A percentile compares a stretch with the other conserved stretches of the same genome.
Evolutionary conservation across 257 asterid genomes (phyloP).

Genomic region (Solanum sejunctum): DNA sequence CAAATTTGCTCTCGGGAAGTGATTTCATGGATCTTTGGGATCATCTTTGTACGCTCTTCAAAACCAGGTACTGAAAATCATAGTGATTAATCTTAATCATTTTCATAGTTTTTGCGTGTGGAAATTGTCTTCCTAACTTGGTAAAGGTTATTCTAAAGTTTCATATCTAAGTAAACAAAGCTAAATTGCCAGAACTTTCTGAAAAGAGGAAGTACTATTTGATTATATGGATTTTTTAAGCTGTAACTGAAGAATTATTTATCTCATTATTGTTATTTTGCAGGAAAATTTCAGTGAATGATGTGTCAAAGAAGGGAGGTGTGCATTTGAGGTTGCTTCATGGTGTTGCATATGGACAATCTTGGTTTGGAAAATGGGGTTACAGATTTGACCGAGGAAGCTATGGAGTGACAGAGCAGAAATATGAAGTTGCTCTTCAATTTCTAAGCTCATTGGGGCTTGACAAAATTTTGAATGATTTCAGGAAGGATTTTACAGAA

Average conservation of each 20-base stretch:
- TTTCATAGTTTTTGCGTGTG: neutral
- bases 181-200: neutral
- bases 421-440: constrained; percentile 22
- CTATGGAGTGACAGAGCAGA: constrained; percentile 27
- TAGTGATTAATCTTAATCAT: neutral
- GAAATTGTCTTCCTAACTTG: neutral
- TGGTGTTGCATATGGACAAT: constrained; percentile 34
- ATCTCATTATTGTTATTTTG: neutral
- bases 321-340: constrained; percentile 43
- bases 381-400: constrained; percentile 35
- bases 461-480: constrained; percentile 24
- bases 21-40: constrained; percentile 70
- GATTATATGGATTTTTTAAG: neutral
- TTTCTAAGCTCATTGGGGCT: constrained; percentile 34
- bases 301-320: constrained; percentile 20
- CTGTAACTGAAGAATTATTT: neutral
- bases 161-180: neutral
- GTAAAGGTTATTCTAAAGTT: neutral
- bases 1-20: constrained; percentile 22
- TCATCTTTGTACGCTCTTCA: constrained; percentile 45
- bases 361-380: constrained; percentile 66
- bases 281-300: constrained; percentile 50
- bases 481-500: constrained; percentile 6
- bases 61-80: constrained; percentile 33
- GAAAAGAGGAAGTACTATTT: neutral